phyloP scores from a whole-genome alignment of 2,329 filamentous ascomycete genomes.

The Lomentospora prolificans region DNA sequence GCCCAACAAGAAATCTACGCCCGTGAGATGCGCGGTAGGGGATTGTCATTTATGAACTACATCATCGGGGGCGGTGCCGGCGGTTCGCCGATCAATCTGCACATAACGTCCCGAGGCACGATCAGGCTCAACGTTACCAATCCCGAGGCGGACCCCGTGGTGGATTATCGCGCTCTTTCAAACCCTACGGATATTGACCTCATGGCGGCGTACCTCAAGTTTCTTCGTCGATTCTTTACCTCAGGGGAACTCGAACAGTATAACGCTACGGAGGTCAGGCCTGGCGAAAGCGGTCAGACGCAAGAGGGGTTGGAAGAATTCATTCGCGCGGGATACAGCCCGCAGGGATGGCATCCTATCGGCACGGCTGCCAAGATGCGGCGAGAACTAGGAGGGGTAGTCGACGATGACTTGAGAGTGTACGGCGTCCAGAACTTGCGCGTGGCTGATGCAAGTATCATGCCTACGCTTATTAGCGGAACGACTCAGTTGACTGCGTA shows the following conservation, averaged over 20 bases:
- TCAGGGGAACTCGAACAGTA: not conserved
- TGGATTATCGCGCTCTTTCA: conserved; percentile 28
- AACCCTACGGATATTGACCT: conserved; percentile 28
- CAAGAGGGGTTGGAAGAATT: conserved; percentile 1
- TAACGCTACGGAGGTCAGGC: conserved; percentile 4
- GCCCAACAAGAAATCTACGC: conserved; percentile 27
- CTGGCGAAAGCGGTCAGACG: not conserved
- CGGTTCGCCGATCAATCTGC: conserved; percentile 2
- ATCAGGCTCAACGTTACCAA: conserved; percentile 28
- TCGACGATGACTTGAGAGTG: conserved; percentile 17
- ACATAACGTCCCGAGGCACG: conserved; percentile 19
- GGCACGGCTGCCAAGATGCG: conserved; percentile 27
- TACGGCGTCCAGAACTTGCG: conserved; percentile 16
- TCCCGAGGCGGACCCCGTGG: conserved; percentile 23
- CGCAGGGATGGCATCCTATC: conserved; percentile 5
- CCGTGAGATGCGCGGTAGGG: conserved; percentile 20
- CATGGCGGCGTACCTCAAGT: conserved; percentile 26
- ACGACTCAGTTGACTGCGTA: conserved; percentile 20
- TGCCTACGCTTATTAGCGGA: conserved; percentile 18
- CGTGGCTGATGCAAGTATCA: conserved; percentile 27
- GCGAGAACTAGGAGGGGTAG: conserved; percentile 27
- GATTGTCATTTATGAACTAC: conserved; percentile 23
- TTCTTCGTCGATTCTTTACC: conserved; percentile 20
- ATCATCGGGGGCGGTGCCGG: conserved; percentile 13
- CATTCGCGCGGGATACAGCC: not conserved